Conservation (phyloP, 139 green algal species). For the Chlamydomonas sp. region DNA sequence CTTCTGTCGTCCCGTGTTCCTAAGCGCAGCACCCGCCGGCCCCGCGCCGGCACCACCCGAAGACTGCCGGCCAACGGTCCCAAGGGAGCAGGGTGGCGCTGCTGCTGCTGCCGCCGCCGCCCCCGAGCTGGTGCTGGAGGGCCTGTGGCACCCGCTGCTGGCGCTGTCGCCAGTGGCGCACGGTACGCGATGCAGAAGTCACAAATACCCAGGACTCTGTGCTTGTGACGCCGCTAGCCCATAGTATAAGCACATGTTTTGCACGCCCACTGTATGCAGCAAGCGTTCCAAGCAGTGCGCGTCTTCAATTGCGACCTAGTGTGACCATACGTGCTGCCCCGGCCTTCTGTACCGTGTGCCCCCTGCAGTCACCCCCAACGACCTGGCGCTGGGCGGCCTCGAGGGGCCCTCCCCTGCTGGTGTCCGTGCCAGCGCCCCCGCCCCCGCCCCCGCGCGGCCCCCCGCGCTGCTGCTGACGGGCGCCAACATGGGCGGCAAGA, state of each 20-base stretch:
- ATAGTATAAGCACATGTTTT: too few species aligned
- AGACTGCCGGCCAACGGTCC: too few species aligned
- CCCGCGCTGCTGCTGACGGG: slow-evolving; percentile 79
- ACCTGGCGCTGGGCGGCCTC: slow-evolving; percentile 15
- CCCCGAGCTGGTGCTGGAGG: slow-evolving; percentile 50
- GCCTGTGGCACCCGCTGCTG: slow-evolving; percentile 75
- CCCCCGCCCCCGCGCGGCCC: slow-evolving; percentile 47
- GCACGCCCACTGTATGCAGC: too few species aligned
- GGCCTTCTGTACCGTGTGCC: too few species aligned
- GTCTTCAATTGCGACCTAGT: too few species aligned
- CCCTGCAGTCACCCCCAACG: slow-evolving; percentile 20
- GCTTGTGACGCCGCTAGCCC: too few species aligned
- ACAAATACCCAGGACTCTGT: neutral
- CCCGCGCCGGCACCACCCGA: neutral
- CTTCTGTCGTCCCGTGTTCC: slow-evolving; percentile 67
- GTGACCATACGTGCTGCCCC: too few species aligned
- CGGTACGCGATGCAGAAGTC: neutral
- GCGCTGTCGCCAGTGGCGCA: neutral
- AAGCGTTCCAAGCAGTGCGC: too few species aligned
- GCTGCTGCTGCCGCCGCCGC: neutral
- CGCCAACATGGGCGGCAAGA: slow-evolving; percentile 98
- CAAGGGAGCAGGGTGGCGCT: neutral
- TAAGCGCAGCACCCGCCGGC: slow-evolving; percentile 27
- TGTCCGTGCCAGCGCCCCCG: slow-evolving; percentile 69
- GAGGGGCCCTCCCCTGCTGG: neutral